Conservation (phyloP, 192 early-diverging fungal species). For the Coemansia sp. region DNA sequence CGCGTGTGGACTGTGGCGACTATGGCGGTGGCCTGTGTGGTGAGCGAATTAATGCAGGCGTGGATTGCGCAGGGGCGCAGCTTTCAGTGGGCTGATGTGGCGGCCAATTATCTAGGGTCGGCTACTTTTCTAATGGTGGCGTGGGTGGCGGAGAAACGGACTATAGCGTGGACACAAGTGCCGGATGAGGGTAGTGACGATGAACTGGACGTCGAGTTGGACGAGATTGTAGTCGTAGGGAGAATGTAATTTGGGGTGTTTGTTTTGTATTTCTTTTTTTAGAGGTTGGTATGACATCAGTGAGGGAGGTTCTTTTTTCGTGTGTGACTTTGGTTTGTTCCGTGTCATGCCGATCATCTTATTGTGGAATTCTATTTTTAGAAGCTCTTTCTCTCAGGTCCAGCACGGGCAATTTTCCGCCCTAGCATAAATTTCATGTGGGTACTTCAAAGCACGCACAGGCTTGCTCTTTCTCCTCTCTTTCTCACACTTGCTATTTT, state of each 20-base stretch:
- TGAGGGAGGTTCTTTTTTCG: neutral
- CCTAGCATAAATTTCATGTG: neutral
- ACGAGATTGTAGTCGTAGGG: slow-evolving; percentile 42
- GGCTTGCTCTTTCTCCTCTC: neutral
- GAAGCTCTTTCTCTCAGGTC: neutral
- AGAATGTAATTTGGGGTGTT: neutral
- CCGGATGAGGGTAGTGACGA: slow-evolving; percentile 24
- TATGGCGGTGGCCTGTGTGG: slow-evolving; percentile 20
- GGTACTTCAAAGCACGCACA: neutral
- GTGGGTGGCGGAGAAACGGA: slow-evolving; percentile 50
- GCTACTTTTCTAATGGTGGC: slow-evolving; percentile 38
- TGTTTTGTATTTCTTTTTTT: slow-evolving; percentile 14
- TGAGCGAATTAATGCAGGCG: slow-evolving; percentile 45
- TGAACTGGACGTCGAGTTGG: slow-evolving; percentile 51
- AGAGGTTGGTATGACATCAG: neutral
- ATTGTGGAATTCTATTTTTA: neutral
- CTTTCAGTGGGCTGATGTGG: slow-evolving; percentile 50
- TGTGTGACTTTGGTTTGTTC: slow-evolving; percentile 4
- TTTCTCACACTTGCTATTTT: neutral
- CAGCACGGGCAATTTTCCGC: slow-evolving; percentile 11
- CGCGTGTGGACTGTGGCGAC: slow-evolving; percentile 28
- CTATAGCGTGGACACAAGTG: neutral
- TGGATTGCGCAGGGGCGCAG: slow-evolving; percentile 31
- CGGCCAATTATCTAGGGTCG: slow-evolving; percentile 41
- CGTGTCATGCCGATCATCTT: slow-evolving; percentile 2